Percentiles rank a stretch among this genome's conserved stretches.
phyloP scores from a whole-genome alignment of 1,284 basidiomycete genomes.

The Cutaneotrichosporon sp. region DNA sequence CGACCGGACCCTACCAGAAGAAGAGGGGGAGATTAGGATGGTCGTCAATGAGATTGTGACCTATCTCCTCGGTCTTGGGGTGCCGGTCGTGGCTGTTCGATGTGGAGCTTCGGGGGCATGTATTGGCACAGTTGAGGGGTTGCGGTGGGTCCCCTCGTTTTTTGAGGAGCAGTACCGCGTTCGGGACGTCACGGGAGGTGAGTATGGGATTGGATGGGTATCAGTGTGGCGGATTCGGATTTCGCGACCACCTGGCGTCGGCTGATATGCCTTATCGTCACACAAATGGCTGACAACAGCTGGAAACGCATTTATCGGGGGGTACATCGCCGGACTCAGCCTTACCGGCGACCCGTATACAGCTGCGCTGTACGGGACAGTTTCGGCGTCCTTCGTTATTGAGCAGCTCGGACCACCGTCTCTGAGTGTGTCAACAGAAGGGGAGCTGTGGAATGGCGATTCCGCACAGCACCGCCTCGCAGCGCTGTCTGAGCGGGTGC shows the following conservation, averaged over 20 bases:
- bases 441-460: slow-evolving; percentile 44
- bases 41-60: slow-evolving; percentile 31
- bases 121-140: slow-evolving; percentile 37
- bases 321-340: slow-evolving; percentile 41
- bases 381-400: slow-evolving; percentile 47
- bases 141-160: slow-evolving; percentile 44
- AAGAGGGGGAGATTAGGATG: slow-evolving; percentile 18
- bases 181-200: slow-evolving; percentile 31
- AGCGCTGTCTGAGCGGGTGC: too few relatives aligned
- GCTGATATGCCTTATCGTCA: too few relatives aligned
- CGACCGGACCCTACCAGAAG: slow-evolving; percentile 19
- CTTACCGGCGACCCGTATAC: slow-evolving; percentile 40
- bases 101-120: slow-evolving; percentile 44
- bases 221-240: too few relatives aligned
- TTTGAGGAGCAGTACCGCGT: slow-evolving; percentile 29
- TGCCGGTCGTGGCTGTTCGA: slow-evolving; percentile 37
- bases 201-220: neutral
- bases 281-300: slow-evolving; percentile 34
- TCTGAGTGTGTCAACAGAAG: neutral
- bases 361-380: slow-evolving; percentile 41
- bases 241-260: too few relatives aligned
- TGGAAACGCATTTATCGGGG: slow-evolving; percentile 49
- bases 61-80: slow-evolving; percentile 33
- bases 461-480: too few relatives aligned
- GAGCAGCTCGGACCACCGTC: slow-evolving; percentile 45